Conservation (phyloP, 768 basidiomycete genomes). For the Lactarius sp. region DNA sequence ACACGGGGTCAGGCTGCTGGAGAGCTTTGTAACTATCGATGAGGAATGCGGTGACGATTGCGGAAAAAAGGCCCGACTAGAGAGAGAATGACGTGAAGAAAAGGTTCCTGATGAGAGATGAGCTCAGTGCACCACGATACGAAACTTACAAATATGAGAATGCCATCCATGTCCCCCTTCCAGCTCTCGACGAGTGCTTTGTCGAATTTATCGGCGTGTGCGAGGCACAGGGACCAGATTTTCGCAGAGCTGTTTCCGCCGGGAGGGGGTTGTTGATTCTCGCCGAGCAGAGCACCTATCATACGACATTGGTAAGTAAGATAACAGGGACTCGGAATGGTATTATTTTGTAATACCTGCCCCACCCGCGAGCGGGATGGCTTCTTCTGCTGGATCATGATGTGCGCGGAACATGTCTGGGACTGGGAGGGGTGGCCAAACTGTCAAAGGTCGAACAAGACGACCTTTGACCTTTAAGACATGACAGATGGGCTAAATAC, state of each 20-base stretch:
- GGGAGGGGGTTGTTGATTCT: background rate
- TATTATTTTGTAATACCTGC: background rate
- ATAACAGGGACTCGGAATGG: background rate
- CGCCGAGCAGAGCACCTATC: background rate
- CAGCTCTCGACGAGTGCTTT: slow-evolving; percentile 17
- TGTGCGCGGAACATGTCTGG: too few species aligned
- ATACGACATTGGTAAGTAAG: background rate
- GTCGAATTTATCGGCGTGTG: slow-evolving; percentile 19
- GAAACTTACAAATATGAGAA: slow-evolving; percentile 23
- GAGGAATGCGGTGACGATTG: slow-evolving; percentile 19
- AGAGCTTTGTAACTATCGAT: slow-evolving; percentile 15
- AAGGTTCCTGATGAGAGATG: background rate
- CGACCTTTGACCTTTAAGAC: too few species aligned
- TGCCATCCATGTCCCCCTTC: slow-evolving; percentile 25
- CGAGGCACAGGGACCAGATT: slow-evolving; percentile 19
- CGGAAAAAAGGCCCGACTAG: slow-evolving; percentile 25
- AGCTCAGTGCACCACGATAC: background rate
- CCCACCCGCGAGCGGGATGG: too few species aligned
- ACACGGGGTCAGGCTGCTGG: slow-evolving; percentile 8
- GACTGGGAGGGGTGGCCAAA: too few species aligned
- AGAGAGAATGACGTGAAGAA: background rate
- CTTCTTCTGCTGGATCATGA: too few species aligned
- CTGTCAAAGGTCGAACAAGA: too few species aligned
- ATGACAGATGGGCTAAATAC: too few species aligned
- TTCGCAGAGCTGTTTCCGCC: background rate